Evolutionary conservation across 129 eudicot species (phyloP).

Genomic region (Flaveria robusta): DNA sequence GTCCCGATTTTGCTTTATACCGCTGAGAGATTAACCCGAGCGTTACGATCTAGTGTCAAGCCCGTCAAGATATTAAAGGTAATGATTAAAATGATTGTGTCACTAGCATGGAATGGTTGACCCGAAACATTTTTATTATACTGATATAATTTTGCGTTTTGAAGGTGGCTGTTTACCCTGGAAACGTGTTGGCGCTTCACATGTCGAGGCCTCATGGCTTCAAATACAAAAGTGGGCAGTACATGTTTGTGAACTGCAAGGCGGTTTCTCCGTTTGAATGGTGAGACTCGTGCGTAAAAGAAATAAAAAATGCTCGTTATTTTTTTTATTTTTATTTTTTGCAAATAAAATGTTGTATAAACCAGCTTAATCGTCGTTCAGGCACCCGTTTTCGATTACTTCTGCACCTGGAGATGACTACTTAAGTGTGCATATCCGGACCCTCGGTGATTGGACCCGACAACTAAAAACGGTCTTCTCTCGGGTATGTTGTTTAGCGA

Average conservation of each 20-base stretch:
- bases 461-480: constrained; percentile 58
- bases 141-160: neutral
- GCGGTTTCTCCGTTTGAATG: constrained; percentile 61
- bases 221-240: constrained; percentile 57
- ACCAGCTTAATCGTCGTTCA: constrained; percentile 5
- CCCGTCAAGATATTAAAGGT: constrained; percentile 60
- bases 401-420: constrained; percentile 69
- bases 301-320: neutral
- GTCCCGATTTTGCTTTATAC: constrained; percentile 52
- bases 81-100: neutral
- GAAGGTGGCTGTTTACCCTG: constrained; percentile 58
- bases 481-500: constrained; percentile 29
- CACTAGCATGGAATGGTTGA: neutral
- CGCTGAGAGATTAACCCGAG: constrained; percentile 45
- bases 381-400: constrained; percentile 80
- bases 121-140: constrained; percentile 4
- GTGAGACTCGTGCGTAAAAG: constrained; percentile 29
- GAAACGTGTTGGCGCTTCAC: constrained; percentile 58
- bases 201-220: constrained; percentile 58
- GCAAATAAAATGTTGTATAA: neutral
- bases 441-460: constrained; percentile 70
- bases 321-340: neutral
- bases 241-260: constrained; percentile 57
- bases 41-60: constrained; percentile 51
- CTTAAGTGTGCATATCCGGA: constrained; percentile 64